Evolutionary conservation across 2,329 filamentous ascomycete species (phyloP), one percentile per base, ranked within the genome.

Genomic region (Colletotrichum aenigma): DNA sequence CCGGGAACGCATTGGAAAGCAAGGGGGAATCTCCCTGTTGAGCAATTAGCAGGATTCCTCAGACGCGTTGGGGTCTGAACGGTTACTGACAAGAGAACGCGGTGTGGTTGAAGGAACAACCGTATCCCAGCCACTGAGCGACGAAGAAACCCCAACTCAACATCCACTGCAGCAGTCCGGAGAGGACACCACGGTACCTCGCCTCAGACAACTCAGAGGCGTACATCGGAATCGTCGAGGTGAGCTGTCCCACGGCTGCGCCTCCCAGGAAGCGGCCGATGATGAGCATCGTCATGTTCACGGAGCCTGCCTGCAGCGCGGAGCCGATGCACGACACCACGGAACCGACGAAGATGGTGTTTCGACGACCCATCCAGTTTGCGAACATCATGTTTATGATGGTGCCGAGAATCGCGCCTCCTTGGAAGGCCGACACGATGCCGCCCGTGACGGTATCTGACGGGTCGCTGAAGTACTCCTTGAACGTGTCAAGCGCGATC

Each of bases 181-280:
- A 84, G 2, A 87, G 78, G 30, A 84, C 79, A 18, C 85, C 86
- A 61, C 85, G 82, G 75, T 83, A 84, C 7, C 79, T 82, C 4
- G 85, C 79, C 36, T 81, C 84, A 5, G 86, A 84, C 18, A 87
- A 70, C 77, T 87, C 86, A 24, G 82, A 86, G 75, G 85, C 86
- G 77, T 89, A 89, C 60, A 88, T 85, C 3, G 87, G 87, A 32
- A 88, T 84, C 0, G 85, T 86, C 24, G 85, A 84, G 2, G 87
- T 87, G 77, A 89, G 82, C 75, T 87, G 81, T 4, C 88, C 88
- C 28, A 89, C 83, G 3, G 87, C 88, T 9, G 88, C 68, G 7
- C 88, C 88, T 4, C 87, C 88, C 75, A 89, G 86, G 76, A 88
- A 86, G 70, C 88, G 86, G 12, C 88, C 88, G 16, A 84, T 81